phyloP scores from a whole-genome alignment of 1,139 yeast species.

The Trichomonascaceae sp. region DNA sequence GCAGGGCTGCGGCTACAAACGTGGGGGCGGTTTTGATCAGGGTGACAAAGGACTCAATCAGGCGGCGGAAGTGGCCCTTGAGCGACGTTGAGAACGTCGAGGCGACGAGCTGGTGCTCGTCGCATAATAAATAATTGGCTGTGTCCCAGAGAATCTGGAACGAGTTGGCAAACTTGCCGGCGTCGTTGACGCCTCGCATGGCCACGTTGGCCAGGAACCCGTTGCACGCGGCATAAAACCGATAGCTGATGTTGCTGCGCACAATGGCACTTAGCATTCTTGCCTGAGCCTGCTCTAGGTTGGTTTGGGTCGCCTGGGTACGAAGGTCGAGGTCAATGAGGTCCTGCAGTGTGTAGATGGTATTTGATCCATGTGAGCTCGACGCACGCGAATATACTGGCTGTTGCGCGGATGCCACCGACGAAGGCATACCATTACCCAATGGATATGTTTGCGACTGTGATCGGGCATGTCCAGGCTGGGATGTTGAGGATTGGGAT shows the following conservation, averaged over 20 bases:
- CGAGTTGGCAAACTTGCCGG: slow-evolving; percentile 14
- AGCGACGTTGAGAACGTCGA: slow-evolving; percentile 12
- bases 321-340: neutral
- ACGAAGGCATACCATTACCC: too few species aligned
- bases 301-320: neutral
- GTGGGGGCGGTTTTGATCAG: slow-evolving; percentile 25
- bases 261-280: neutral
- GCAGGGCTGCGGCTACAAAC: slow-evolving; percentile 22
- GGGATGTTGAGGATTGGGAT: too few species aligned
- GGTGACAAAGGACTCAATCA: slow-evolving; percentile 23
- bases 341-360: too few species aligned
- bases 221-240: neutral
- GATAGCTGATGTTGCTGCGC: neutral
- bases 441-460: too few species aligned
- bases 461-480: too few species aligned
- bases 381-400: too few species aligned
- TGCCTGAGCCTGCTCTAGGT: neutral
- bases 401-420: too few species aligned
- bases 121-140: slow-evolving; percentile 13
- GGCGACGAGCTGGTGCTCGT: slow-evolving; percentile 9
- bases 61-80: slow-evolving; percentile 16
- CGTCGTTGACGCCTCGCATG: slow-evolving; percentile 7
- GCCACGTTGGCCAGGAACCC: neutral
- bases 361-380: too few species aligned
- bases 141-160: slow-evolving; percentile 17